phyloP scores from a whole-genome alignment of 2,329 filamentous ascomycete genomes.

The Diaporthe batatas region DNA sequence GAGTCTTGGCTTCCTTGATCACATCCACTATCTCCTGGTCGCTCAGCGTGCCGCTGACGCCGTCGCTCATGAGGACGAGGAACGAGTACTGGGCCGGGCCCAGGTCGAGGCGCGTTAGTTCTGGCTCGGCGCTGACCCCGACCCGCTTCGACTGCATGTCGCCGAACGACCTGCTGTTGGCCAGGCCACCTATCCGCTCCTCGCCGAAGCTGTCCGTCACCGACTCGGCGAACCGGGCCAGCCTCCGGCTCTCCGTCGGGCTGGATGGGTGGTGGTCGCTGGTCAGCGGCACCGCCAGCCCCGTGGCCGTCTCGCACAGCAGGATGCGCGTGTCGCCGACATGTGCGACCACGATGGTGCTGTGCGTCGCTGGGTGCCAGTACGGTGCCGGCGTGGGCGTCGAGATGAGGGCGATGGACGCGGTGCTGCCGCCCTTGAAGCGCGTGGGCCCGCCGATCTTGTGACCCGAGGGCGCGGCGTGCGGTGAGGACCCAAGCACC shows the following conservation, averaged over 20 bases:
- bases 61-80: conserved; percentile 88
- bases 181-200: conserved; percentile 92
- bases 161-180: conserved; percentile 94
- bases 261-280: conserved; percentile 94
- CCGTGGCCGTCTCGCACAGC: conserved; percentile 88
- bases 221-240: conserved; percentile 87
- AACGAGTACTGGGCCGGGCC: conserved; percentile 89
- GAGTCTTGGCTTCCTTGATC: conserved; percentile 92
- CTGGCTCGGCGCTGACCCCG: conserved; percentile 93
- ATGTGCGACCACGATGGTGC: conserved; percentile 87
- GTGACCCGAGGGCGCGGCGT: conserved; percentile 66
- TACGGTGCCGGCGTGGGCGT: conserved; percentile 93
- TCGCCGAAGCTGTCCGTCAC: conserved; percentile 98
- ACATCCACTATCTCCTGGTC: conserved; percentile 98
- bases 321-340: conserved; percentile 94
- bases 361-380: conserved; percentile 91
- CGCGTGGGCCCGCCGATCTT: conserved; percentile 80
- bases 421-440: conserved; percentile 95
- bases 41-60: conserved; percentile 84
- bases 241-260: conserved; percentile 83
- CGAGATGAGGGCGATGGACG: conserved; percentile 89
- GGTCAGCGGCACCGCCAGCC: conserved; percentile 83
- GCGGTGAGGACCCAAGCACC: conserved; percentile 75
- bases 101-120: conserved; percentile 84
- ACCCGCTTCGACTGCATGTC: conserved; percentile 93